These are phyloP conservation scores for Aciculosporium take DNA, from an alignment of 2,329 filamentous ascomycete species.

Conservation along the genomic window DNA sequence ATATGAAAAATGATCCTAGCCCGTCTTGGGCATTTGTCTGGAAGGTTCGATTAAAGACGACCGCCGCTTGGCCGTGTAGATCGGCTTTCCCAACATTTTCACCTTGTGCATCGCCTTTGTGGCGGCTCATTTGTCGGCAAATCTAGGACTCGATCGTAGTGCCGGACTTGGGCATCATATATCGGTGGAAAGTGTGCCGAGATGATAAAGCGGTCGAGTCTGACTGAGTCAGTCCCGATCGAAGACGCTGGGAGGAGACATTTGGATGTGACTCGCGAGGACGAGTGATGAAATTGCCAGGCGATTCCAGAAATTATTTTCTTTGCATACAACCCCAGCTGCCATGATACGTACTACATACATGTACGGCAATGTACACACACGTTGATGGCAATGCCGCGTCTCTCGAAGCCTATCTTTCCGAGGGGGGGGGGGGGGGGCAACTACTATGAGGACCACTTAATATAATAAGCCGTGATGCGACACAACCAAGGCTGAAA, in stretches of 20 bases:
- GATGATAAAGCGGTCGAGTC: not conserved
- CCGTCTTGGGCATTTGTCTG: slow-evolving; percentile 58
- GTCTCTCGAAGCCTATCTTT: no score
- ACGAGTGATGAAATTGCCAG: not conserved
- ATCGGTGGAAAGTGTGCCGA: not conserved
- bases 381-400: no score
- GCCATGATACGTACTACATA: no score
- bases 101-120: slow-evolving; percentile 10
- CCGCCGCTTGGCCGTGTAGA: slow-evolving; percentile 16
- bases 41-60: slow-evolving; percentile 39
- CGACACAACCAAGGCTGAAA: no score
- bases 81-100: slow-evolving; percentile 10
- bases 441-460: no score
- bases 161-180: not conserved
- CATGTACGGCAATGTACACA: no score
- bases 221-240: no score
- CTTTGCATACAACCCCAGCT: no score
- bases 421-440: no score
- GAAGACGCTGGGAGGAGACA: no score
- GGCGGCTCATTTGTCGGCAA: slow-evolving; percentile 9
- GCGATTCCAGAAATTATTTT: not conserved
- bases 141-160: slow-evolving; percentile 5
- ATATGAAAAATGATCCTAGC: slow-evolving; percentile 55
- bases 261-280: no score
- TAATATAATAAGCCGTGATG: no score